Conservation (phyloP, 768 basidiomycete genomes). For the Hydnomerulius pinastri region DNA sequence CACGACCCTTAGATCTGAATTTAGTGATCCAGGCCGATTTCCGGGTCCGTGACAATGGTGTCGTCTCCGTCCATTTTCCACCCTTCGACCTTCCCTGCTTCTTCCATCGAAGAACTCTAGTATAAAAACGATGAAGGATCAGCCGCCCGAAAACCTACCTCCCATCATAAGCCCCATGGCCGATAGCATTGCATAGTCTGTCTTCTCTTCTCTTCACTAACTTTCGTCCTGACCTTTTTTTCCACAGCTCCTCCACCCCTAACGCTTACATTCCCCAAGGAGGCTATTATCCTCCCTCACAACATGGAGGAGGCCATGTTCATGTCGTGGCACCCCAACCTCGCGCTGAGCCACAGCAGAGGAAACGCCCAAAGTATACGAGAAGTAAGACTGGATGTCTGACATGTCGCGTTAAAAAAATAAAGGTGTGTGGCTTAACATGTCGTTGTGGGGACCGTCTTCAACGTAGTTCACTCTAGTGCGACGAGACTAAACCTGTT, state of each 20-base stretch:
- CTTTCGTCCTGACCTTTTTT: conserved; percentile 18
- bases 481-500: conserved; percentile 87
- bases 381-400: conserved; percentile 94
- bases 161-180: conserved; percentile 48
- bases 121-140: conserved; percentile 56
- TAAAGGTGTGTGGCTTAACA: conserved; percentile 64
- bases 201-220: conserved; percentile 17
- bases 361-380: conserved; percentile 91
- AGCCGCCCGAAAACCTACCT: conserved; percentile 37
- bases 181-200: conserved; percentile 58
- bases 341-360: conserved; percentile 52
- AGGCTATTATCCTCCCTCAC: conserved; percentile 39
- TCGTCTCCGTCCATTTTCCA: conserved; percentile 41
- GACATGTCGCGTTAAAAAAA: conserved; percentile 92
- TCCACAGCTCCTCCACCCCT: conserved; percentile 37
- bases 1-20: conserved; percentile 76
- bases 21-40: conserved; percentile 55
- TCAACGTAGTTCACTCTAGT: conserved; percentile 44
- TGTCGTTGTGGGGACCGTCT: neutral
- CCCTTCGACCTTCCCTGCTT: conserved; percentile 36
- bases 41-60: conserved; percentile 44
- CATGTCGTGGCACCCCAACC: conserved; percentile 52
- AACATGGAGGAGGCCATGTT: conserved; percentile 36
- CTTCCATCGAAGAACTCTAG: conserved; percentile 28
- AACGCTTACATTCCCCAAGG: conserved; percentile 44